phyloP scores from a whole-genome alignment of 2,329 filamentous ascomycete species.

The Alternaria triticina region DNA sequence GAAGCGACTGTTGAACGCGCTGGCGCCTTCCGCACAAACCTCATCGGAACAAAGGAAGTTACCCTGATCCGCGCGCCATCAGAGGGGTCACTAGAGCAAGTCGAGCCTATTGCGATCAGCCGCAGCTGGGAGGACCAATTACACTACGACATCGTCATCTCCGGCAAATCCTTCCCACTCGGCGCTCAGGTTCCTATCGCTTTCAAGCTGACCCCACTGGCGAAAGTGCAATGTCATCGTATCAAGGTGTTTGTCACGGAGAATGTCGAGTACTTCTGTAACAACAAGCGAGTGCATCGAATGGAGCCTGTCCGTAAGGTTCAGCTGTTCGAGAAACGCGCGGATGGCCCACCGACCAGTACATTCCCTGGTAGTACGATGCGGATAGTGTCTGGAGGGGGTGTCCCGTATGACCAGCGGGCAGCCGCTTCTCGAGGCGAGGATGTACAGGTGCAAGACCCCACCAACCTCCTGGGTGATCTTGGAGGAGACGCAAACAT shows the following conservation, averaged over 20 bases:
- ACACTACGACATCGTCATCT: constrained; percentile 95
- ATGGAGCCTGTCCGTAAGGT: constrained; percentile 86
- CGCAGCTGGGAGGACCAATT: constrained; percentile 94
- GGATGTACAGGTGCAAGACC: constrained; percentile 59
- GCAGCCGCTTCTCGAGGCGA: constrained; percentile 63
- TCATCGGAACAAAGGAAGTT: constrained; percentile 82
- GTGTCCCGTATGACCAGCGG: constrained; percentile 70
- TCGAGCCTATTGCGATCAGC: constrained; percentile 92
- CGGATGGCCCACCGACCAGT: constrained; percentile 76
- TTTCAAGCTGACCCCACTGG: constrained; percentile 89
- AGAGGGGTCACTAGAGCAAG: constrained; percentile 86
- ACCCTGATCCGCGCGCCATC: constrained; percentile 83
- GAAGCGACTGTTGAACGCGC: constrained; percentile 85
- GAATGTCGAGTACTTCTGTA: constrained; percentile 89
- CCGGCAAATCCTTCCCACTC: constrained; percentile 91
- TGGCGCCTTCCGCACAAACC: constrained; percentile 87
- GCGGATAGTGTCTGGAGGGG: constrained; percentile 79
- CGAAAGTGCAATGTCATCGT: constrained; percentile 91
- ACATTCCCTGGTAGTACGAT: constrained; percentile 78
- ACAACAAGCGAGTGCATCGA: constrained; percentile 81
- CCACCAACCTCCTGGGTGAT: constrained; percentile 79
- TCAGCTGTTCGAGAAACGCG: constrained; percentile 84
- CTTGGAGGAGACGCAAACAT: constrained; percentile 75
- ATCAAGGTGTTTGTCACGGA: constrained; percentile 92
- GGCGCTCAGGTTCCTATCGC: constrained; percentile 89